Evolutionary conservation across 148 eudicot genomes (phyloP).

Genomic region (Silene latifolia): DNA sequence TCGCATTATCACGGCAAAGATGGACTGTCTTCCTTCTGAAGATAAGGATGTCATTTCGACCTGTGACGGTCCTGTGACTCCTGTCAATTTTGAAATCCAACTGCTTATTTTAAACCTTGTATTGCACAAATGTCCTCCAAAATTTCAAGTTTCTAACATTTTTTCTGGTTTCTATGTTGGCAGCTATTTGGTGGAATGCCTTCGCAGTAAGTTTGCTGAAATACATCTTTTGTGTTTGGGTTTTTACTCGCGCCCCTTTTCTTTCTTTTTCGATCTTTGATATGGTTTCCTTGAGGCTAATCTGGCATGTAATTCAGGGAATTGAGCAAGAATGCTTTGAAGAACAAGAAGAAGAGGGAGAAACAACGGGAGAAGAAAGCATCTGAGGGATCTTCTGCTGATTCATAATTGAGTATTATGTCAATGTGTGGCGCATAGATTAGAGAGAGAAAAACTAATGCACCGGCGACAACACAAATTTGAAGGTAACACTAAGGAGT

Average conservation of each 20-base stretch:
- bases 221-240: neutral
- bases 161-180: slow-evolving; percentile 22
- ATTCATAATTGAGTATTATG: slow-evolving; percentile 30
- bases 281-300: neutral
- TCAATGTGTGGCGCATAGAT: neutral
- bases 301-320: slow-evolving; percentile 46
- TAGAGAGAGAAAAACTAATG: neutral
- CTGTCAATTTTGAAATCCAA: neutral
- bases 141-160: slow-evolving; percentile 5
- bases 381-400: slow-evolving; percentile 55
- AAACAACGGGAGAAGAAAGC: slow-evolving; percentile 92
- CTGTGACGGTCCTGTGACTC: neutral
- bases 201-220: slow-evolving; percentile 26
- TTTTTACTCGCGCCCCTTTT: neutral
- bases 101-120: neutral
- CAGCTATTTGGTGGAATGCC: slow-evolving; percentile 76
- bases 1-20: neutral
- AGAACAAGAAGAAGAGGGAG: slow-evolving; percentile 88
- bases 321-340: slow-evolving; percentile 85
- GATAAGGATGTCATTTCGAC: neutral
- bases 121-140: neutral
- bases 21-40: too few species aligned
- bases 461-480: neutral
- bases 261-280: neutral
- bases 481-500: slow-evolving; percentile 8